Evolutionary conservation across 2,329 filamentous ascomycete species (phyloP).

Genomic region (Coniochaeta hoffmannii): DNA sequence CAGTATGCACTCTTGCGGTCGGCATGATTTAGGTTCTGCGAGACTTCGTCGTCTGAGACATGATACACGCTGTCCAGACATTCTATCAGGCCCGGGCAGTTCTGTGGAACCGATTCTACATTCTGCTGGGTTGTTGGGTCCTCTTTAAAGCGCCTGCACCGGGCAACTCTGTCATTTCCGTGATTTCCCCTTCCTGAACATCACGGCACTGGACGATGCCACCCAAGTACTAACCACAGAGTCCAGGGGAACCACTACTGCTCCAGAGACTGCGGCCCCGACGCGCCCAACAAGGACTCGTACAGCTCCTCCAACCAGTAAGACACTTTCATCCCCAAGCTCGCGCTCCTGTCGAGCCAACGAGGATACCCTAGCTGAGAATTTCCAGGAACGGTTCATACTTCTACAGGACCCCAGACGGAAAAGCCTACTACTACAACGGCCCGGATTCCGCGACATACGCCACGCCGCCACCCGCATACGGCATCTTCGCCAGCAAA

Average conservation of each 20-base stretch:
- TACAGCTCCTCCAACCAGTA: slow-evolving; percentile 64
- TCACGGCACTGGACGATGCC: too few species aligned
- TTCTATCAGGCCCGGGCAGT: too few species aligned
- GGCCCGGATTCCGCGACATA: slow-evolving; percentile 53
- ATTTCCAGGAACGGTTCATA: slow-evolving; percentile 50
- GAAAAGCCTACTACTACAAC: slow-evolving; percentile 61
- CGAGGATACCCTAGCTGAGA: background rate
- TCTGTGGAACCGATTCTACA: too few species aligned
- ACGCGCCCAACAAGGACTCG: slow-evolving; percentile 34
- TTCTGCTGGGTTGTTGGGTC: too few species aligned
- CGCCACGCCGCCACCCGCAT: slow-evolving; percentile 35
- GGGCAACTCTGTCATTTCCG: too few species aligned
- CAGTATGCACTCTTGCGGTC: too few species aligned
- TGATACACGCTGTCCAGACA: too few species aligned
- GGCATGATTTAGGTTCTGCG: too few species aligned
- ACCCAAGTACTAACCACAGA: background rate
- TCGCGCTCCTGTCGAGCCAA: background rate
- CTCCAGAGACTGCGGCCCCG: slow-evolving; percentile 14
- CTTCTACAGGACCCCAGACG: slow-evolving; percentile 65
- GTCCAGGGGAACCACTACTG: slow-evolving; percentile 17
- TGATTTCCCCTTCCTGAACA: too few species aligned
- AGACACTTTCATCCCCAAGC: slow-evolving; percentile 16
- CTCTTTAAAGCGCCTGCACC: too few species aligned
- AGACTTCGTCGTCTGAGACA: too few species aligned
- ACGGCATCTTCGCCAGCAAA: too few species aligned